Evolutionary conservation across 179 eudicot species (phyloP).

Genomic region (Camellia oleifera): DNA sequence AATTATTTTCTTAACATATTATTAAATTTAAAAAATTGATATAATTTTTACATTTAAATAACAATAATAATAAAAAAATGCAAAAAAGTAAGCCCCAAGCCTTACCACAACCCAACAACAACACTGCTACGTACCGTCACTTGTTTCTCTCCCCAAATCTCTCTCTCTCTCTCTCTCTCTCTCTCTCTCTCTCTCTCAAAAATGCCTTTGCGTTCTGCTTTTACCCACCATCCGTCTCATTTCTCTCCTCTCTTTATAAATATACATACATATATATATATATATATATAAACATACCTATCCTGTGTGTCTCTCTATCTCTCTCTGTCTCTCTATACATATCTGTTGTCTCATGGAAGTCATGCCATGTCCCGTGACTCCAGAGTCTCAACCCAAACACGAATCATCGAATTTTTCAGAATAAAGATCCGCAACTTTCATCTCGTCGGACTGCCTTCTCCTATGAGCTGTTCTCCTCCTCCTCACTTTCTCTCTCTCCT

Average conservation of each 20-base stretch:
- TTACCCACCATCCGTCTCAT: no score
- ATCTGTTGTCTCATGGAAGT: not conserved
- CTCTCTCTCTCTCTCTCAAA: not conserved
- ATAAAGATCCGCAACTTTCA: not conserved
- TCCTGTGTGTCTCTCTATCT: not conserved
- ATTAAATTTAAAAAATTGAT: no score
- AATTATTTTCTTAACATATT: no score
- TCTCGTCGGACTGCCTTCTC: not conserved
- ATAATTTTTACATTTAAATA: no score
- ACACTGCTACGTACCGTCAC: no score
- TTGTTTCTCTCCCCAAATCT: not conserved
- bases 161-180: constrained; percentile 5
- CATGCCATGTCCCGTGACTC: constrained; percentile 7
- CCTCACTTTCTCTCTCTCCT: not conserved
- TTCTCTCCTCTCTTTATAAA: not conserved
- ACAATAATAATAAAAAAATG: no score
- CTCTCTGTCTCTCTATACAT: not conserved
- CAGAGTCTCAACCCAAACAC: not conserved
- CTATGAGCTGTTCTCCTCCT: not conserved
- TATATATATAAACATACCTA: no score
- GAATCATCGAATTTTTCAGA: not conserved
- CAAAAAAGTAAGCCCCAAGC: no score
- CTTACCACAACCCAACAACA: no score
- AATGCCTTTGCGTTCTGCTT: no score
- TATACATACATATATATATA: no score